Conservation (phyloP, 371 early-diverging fungal genomes). For the Catenaria anguillulae region DNA sequence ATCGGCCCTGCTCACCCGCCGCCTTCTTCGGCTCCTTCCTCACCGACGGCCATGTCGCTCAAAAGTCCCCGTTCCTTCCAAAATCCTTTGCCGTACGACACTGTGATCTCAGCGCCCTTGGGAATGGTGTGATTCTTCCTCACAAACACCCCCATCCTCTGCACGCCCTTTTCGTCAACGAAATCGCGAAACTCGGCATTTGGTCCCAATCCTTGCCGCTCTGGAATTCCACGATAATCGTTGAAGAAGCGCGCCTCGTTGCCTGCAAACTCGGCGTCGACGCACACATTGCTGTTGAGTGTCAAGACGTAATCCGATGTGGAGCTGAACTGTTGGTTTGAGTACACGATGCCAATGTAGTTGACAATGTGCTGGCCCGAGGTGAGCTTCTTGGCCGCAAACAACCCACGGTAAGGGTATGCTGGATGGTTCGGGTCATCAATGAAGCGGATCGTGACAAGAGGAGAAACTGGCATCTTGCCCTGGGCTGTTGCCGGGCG, state of each 20-base stretch:
- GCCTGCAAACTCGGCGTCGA: slow-evolving; percentile 32
- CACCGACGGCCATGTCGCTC: too few species aligned
- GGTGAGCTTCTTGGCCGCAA: slow-evolving; percentile 28
- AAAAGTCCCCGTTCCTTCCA: slow-evolving; percentile 15
- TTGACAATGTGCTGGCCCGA: slow-evolving; percentile 31
- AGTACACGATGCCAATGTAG: slow-evolving; percentile 31
- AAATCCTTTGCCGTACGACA: slow-evolving; percentile 29
- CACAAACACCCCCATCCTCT: background rate
- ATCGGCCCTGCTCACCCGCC: too few species aligned
- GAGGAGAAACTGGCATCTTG: too few species aligned
- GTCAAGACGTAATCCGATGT: slow-evolving; percentile 31
- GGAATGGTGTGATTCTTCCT: background rate
- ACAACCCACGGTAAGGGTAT: slow-evolving; percentile 31
- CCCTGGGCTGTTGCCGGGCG: too few species aligned
- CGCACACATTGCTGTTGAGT: slow-evolving; percentile 24
- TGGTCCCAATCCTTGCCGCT: background rate
- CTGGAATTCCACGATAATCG: slow-evolving; percentile 31
- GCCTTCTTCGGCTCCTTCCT: too few species aligned
- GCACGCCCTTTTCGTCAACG: background rate
- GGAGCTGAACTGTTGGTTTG: slow-evolving; percentile 21
- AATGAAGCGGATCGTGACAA: too few species aligned
- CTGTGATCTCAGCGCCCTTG: slow-evolving; percentile 20
- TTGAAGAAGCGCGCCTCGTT: slow-evolving; percentile 38
- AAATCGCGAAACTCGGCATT: slow-evolving; percentile 1
- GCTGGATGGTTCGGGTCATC: slow-evolving; percentile 27